These are phyloP conservation scores for Aphanocladium album DNA, from an alignment of 2,329 filamentous ascomycete species.

Conservation along the genomic window DNA sequence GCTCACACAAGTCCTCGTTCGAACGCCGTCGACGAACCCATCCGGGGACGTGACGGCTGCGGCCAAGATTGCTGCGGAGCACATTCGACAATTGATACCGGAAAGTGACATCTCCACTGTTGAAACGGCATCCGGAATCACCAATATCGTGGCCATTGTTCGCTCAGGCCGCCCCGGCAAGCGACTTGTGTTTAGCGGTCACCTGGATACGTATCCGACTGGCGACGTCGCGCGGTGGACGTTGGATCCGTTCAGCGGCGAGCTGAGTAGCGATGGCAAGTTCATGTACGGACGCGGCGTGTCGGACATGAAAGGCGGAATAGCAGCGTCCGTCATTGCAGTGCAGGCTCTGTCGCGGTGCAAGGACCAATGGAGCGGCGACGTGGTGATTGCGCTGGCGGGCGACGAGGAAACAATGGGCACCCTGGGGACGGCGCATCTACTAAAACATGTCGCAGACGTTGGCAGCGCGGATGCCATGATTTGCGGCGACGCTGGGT, in stretches of 20 bases:
- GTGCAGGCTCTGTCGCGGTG: not conserved
- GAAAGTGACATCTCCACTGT: slow-evolving; percentile 10
- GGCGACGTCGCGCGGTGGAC: slow-evolving; percentile 13
- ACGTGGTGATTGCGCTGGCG: slow-evolving; percentile 14
- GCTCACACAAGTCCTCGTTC: not conserved
- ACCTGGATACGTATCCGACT: slow-evolving; percentile 14
- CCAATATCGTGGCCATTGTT: slow-evolving; percentile 13
- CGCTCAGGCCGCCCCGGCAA: slow-evolving; percentile 6
- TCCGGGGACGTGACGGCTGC: slow-evolving; percentile 9
- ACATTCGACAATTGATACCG: slow-evolving; percentile 12
- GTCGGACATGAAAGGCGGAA: slow-evolving; percentile 16
- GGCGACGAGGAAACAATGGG: slow-evolving; percentile 16
- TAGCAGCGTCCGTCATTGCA: slow-evolving; percentile 14
- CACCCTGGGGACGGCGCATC: slow-evolving; percentile 11
- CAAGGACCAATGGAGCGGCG: slow-evolving; percentile 9
- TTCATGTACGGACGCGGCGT: slow-evolving; percentile 13
- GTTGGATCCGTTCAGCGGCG: slow-evolving; percentile 3
- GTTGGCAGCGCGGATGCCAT: slow-evolving; percentile 12
- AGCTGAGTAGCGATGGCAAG: slow-evolving; percentile 12
- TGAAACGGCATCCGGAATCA: slow-evolving; percentile 10
- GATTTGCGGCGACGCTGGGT: slow-evolving; percentile 15
- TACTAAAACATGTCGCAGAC: slow-evolving; percentile 6
- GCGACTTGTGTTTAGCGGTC: slow-evolving; percentile 15
- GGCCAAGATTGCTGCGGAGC: slow-evolving; percentile 3
- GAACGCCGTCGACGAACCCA: slow-evolving; percentile 6